A percentile compares a stretch with the other conserved stretches of the same genome.
These are phyloP conservation scores for Chlamydomonas sphaeroides DNA, from an alignment of 139 green algal genomes.

Conservation along the genomic window DNA sequence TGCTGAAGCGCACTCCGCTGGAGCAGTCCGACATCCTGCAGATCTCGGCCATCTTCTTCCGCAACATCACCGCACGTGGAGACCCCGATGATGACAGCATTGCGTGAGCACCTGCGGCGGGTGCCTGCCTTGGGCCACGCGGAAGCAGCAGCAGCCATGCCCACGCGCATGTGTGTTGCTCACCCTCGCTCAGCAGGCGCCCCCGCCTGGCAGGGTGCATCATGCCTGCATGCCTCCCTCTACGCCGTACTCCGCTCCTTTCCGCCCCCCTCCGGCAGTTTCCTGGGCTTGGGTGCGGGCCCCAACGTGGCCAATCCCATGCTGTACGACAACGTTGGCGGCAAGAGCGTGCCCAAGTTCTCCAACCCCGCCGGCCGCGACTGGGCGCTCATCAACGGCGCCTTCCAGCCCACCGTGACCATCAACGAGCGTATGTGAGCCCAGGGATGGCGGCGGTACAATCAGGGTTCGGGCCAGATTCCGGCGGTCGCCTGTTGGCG, in stretches of 20 bases:
- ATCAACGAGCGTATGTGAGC: not conserved
- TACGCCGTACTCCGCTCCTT: not conserved
- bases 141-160: too few species aligned
- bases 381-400: constrained; percentile 29
- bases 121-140: not conserved
- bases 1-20: not conserved
- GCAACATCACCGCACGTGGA: not conserved
- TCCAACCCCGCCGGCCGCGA: constrained; percentile 5
- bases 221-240: not conserved
- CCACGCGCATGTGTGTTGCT: not conserved
- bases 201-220: not conserved
- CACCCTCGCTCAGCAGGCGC: not conserved
- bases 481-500: too few species aligned
- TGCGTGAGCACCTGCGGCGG: not conserved
- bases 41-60: constrained; percentile 19
- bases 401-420: not conserved
- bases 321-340: not conserved
- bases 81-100: constrained; percentile 11
- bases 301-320: not conserved
- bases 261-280: not conserved
- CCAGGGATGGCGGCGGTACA: not conserved
- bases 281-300: not conserved
- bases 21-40: constrained; percentile 21
- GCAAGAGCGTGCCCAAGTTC: not conserved
- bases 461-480: too few species aligned